A percentile compares a stretch with the other conserved stretches of the same genome.
phyloP scores from a whole-genome alignment of 352 stramenopile species.

The Thalassiosira oceanica region DNA sequence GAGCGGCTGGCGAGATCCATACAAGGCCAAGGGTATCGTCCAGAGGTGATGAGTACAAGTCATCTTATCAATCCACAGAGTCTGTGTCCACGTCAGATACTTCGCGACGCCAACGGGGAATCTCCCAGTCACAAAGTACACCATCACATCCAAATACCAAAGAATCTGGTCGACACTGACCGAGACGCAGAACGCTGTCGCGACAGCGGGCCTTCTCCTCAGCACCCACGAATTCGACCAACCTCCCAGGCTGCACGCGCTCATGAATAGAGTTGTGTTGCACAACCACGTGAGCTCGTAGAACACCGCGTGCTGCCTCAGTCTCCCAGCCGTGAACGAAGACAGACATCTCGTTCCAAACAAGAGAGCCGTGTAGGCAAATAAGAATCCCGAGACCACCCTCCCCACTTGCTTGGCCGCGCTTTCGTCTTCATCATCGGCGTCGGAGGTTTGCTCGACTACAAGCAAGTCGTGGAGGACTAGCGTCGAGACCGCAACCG shows the following conservation, averaged over 20 bases:
- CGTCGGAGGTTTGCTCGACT: too few relatives aligned
- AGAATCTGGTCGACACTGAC: slow-evolving; percentile 91
- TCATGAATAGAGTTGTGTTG: slow-evolving; percentile 60
- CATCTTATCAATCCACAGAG: slow-evolving; percentile 50
- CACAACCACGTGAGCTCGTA: slow-evolving; percentile 77
- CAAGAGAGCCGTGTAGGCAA: slow-evolving; percentile 28
- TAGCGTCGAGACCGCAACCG: too few relatives aligned
- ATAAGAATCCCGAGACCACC: too few relatives aligned
- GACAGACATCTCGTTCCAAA: slow-evolving; percentile 30
- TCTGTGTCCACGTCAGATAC: slow-evolving; percentile 83
- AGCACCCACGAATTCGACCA: slow-evolving; percentile 1
- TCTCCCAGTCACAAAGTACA: slow-evolving; percentile 72
- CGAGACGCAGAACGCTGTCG: slow-evolving; percentile 85
- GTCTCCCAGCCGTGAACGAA: slow-evolving; percentile 24
- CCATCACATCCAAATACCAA: slow-evolving; percentile 88
- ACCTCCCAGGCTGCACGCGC: slow-evolving; percentile 38
- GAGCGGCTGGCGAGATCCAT: slow-evolving; percentile 27
- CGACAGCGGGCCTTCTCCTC: slow-evolving; percentile 82
- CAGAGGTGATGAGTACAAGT: slow-evolving; percentile 79
- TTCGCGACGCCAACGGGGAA: slow-evolving; percentile 88
- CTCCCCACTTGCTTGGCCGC: too few relatives aligned
- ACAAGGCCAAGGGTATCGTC: slow-evolving; percentile 74
- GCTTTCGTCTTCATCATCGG: too few relatives aligned
- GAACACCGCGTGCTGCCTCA: slow-evolving; percentile 41
- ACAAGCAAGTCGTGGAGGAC: too few relatives aligned